A percentile compares a stretch with the other conserved stretches of the same genome.
phyloP scores from a whole-genome alignment of 768 basidiomycete genomes.

The Lactifluus piperatus region DNA sequence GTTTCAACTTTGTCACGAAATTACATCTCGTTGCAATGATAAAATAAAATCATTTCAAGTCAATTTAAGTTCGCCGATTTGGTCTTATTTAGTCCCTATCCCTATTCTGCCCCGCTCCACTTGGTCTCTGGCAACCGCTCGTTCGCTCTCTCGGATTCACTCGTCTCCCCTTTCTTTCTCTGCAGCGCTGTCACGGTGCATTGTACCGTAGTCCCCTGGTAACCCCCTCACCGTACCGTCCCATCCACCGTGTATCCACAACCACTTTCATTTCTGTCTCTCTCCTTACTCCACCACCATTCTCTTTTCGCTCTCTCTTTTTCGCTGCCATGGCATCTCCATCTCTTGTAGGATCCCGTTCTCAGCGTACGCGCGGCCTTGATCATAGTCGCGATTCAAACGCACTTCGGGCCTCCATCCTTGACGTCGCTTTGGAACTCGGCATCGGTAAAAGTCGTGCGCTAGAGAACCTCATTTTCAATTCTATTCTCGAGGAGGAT shows the following conservation, averaged over 20 bases:
- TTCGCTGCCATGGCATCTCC: not conserved
- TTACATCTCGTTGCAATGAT: not conserved
- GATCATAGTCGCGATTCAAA: constrained; percentile 40
- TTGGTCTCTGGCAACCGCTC: not conserved
- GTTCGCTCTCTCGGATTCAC: no score
- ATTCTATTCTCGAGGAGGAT: constrained; percentile 45
- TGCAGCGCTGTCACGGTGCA: constrained; percentile 10
- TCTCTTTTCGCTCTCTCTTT: not conserved
- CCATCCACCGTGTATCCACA: not conserved
- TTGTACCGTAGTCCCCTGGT: constrained; percentile 1
- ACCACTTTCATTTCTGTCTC: not conserved
- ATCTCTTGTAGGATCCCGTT: not conserved
- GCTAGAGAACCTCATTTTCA: constrained; percentile 68
- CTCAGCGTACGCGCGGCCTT: not conserved
- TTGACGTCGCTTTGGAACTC: constrained; percentile 63
- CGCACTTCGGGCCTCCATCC: constrained; percentile 60
- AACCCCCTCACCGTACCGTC: not conserved
- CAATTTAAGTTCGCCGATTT: no score
- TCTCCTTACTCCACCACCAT: not conserved
- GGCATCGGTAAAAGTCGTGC: constrained; percentile 51
- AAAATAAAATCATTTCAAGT: no score
- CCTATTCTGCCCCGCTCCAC: no score
- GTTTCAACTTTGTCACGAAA: not conserved
- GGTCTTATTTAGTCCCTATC: constrained; percentile 1
- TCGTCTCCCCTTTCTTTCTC: no score